Conservation (phyloP, 192 early-diverging fungal genomes). For the Coemansia sp. region DNA sequence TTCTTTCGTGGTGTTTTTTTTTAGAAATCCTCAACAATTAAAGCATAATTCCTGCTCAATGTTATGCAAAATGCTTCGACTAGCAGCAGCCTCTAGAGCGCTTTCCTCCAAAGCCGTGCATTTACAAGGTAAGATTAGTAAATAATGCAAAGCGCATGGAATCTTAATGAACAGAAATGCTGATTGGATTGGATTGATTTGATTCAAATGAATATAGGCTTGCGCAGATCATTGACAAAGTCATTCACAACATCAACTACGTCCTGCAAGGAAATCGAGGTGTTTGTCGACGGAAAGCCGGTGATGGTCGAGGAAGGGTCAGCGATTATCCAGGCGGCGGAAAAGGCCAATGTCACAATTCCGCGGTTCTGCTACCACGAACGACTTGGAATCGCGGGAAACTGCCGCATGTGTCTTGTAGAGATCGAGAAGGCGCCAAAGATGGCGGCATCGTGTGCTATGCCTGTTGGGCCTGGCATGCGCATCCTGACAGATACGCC, state of each 20-base stretch:
- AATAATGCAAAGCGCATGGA: background rate
- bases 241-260: background rate
- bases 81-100: background rate
- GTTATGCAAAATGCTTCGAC: slow-evolving; percentile 12
- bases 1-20: background rate
- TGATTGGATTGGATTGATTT: too few relatives aligned
- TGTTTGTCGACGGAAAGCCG: slow-evolving; percentile 88
- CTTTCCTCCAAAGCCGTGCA: background rate
- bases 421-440: slow-evolving; percentile 97
- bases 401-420: slow-evolving; percentile 99
- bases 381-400: slow-evolving; percentile 94
- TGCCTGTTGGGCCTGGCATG: slow-evolving; percentile 98
- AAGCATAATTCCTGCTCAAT: too few relatives aligned
- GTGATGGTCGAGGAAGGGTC: slow-evolving; percentile 89
- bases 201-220: background rate
- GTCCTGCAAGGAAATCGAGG: slow-evolving; percentile 67
- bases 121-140: slow-evolving; percentile 4
- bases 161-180: too few relatives aligned
- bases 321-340: slow-evolving; percentile 97
- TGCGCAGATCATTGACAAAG: background rate
- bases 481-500: slow-evolving; percentile 92
- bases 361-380: slow-evolving; percentile 81
- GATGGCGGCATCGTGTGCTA: slow-evolving; percentile 94
- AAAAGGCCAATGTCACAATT: slow-evolving; percentile 84
- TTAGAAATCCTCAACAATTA: background rate